Evolutionary conservation across 148 eudicot species (phyloP).

Genomic region (Silene latifolia): DNA sequence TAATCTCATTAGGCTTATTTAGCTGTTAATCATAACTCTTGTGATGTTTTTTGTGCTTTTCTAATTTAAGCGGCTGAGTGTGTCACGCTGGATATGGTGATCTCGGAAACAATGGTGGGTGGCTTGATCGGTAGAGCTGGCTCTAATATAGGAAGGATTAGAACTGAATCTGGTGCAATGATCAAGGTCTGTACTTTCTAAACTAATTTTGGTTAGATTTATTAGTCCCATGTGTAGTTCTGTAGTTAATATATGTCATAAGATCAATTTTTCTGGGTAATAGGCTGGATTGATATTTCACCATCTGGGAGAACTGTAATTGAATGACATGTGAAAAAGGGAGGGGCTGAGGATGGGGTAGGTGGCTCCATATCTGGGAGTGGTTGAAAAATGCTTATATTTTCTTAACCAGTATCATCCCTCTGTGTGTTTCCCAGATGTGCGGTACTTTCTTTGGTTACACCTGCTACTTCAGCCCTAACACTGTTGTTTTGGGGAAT

Average conservation of each 20-base stretch:
- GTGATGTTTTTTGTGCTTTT: constrained; percentile 29
- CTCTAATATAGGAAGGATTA: constrained; percentile 79
- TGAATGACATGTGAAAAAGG: not conserved
- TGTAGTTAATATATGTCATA: not conserved
- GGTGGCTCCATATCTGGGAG: not conserved
- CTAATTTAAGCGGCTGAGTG: constrained; percentile 68
- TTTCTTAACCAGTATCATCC: not conserved
- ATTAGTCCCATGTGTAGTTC: not conserved
- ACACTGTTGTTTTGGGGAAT: no score
- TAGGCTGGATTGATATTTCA: no score
- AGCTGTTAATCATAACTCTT: constrained; percentile 15
- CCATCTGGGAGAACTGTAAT: no score
- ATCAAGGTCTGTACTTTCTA: constrained; percentile 52
- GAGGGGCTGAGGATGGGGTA: not conserved
- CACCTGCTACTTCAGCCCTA: not conserved
- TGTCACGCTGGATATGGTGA: constrained; percentile 59
- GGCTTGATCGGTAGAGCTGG: constrained; percentile 88
- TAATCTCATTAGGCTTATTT: constrained; percentile 17
- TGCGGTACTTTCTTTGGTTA: not conserved
- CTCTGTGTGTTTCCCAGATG: not conserved
- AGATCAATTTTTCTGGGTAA: not conserved
- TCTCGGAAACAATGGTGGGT: constrained; percentile 79
- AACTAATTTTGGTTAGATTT: constrained; percentile 12
- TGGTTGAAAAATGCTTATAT: no score
- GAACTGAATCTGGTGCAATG: constrained; percentile 87